A percentile compares a stretch with the other conserved stretches of the same genome.
These are phyloP conservation scores for Aspergillus proliferans DNA, from an alignment of 2,329 filamentous ascomycete species.

Conservation along the genomic window DNA sequence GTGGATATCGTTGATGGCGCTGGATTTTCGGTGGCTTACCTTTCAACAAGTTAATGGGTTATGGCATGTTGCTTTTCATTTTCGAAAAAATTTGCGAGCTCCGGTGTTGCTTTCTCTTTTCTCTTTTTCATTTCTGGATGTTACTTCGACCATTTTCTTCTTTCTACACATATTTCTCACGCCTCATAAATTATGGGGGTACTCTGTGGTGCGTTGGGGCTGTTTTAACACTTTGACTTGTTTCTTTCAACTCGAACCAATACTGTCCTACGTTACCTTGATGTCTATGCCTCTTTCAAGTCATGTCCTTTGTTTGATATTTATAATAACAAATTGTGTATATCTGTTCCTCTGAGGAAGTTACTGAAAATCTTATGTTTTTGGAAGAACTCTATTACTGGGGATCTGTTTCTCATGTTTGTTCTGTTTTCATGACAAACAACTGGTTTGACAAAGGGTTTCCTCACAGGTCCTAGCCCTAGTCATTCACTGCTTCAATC, in stretches of 20 bases:
- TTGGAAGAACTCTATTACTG: neutral
- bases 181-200: slow-evolving; percentile 3
- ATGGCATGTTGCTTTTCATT: slow-evolving; percentile 14
- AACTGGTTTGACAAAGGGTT: neutral
- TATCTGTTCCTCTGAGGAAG: neutral
- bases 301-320: slow-evolving; percentile 7
- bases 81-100: neutral
- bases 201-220: slow-evolving; percentile 11
- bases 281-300: slow-evolving; percentile 6
- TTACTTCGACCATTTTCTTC: neutral
- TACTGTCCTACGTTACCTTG: neutral
- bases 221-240: slow-evolving; percentile 22
- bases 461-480: neutral
- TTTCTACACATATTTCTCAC: neutral
- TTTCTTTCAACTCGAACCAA: slow-evolving; percentile 6
- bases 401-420: neutral
- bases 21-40: slow-evolving; percentile 34
- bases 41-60: slow-evolving; percentile 36
- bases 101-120: slow-evolving; percentile 3
- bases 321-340: slow-evolving; percentile 6
- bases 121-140: slow-evolving; percentile 10
- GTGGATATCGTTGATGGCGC: slow-evolving; percentile 20
- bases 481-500: neutral
- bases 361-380: neutral
- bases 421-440: too few relatives aligned